Evolutionary conservation across 371 early-diverging fungal species (phyloP).

Genomic region (Apophysomyces ossiformis): DNA sequence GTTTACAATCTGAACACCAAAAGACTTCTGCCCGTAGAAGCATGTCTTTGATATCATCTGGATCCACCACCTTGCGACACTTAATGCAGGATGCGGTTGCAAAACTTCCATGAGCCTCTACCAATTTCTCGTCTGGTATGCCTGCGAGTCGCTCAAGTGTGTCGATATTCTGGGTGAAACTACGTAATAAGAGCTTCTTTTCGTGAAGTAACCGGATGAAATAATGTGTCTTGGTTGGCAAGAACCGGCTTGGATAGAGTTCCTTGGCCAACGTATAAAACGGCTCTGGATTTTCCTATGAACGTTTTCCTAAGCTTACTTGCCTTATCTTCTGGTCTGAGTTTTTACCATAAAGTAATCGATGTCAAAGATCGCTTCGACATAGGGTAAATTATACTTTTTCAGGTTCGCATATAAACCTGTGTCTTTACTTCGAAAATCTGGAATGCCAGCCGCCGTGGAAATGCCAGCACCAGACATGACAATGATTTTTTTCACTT

Average conservation of each 20-base stretch:
- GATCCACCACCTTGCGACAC: conserved; percentile 49
- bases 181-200: conserved; percentile 74
- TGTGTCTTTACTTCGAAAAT: conserved; percentile 90
- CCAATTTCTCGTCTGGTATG: conserved; percentile 67
- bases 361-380: conserved; percentile 94
- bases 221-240: conserved; percentile 88
- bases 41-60: conserved; percentile 36
- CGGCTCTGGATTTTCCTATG: conserved; percentile 78
- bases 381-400: conserved; percentile 85
- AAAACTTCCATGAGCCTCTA: conserved; percentile 97
- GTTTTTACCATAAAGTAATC: conserved; percentile 76
- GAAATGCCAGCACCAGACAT: conserved; percentile 97
- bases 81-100: conserved; percentile 78
- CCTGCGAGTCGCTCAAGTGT: conserved; percentile 91
- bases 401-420: conserved; percentile 92
- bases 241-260: conserved; percentile 83
- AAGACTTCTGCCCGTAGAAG: conserved; percentile 71
- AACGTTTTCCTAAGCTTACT: neutral
- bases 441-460: conserved; percentile 90
- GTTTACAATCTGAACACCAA: conserved; percentile 66
- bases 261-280: conserved; percentile 93
- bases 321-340: neutral
- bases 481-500: conserved; percentile 82
- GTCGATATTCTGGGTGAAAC: conserved; percentile 97
- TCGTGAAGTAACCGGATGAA: conserved; percentile 81